Evolutionary conservation across 108 stramenopile genomes (phyloP).

Genomic region (Pseudonitzschia pungens): DNA sequence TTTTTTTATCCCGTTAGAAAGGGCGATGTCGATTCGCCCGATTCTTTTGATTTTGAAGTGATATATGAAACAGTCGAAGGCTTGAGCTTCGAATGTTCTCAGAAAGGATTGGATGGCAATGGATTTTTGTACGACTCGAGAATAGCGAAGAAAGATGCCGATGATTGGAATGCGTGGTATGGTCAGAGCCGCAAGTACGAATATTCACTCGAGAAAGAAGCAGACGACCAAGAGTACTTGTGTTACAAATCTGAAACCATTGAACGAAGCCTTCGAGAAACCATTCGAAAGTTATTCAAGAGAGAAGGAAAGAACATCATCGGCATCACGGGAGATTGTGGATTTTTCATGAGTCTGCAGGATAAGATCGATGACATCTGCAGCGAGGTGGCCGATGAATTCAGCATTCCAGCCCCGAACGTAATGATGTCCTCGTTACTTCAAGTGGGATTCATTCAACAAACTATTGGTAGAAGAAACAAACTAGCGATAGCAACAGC

Average conservation of each 20-base stretch:
- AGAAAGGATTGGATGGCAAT: neutral
- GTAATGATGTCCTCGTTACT: constrained; percentile 5
- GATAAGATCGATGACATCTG: neutral
- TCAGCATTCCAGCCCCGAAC: neutral
- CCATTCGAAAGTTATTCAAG: too few species aligned
- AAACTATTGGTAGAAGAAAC: neutral
- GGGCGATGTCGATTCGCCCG: constrained; percentile 11
- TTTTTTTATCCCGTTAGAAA: constrained; percentile 5
- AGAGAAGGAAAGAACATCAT: neutral
- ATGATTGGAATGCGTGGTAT: neutral
- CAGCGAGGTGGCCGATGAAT: too few species aligned
- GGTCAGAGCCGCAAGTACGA: neutral
- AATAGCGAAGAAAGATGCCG: neutral
- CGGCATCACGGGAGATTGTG: constrained; percentile 14
- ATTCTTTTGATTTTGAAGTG: constrained; percentile 5
- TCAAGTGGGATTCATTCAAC: neutral
- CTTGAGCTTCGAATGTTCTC: constrained; percentile 8
- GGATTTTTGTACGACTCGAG: neutral
- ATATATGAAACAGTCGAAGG: constrained; percentile 1
- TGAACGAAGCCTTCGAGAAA: too few species aligned
- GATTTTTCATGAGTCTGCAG: constrained; percentile 8
- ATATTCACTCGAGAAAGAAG: too few species aligned
- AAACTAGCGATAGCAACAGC: neutral
- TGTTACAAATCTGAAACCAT: too few species aligned
- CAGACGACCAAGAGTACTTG: too few species aligned